These are phyloP conservation scores for Trichothecium sympodiale DNA, from an alignment of 2,329 filamentous ascomycete species.

Conservation along the genomic window DNA sequence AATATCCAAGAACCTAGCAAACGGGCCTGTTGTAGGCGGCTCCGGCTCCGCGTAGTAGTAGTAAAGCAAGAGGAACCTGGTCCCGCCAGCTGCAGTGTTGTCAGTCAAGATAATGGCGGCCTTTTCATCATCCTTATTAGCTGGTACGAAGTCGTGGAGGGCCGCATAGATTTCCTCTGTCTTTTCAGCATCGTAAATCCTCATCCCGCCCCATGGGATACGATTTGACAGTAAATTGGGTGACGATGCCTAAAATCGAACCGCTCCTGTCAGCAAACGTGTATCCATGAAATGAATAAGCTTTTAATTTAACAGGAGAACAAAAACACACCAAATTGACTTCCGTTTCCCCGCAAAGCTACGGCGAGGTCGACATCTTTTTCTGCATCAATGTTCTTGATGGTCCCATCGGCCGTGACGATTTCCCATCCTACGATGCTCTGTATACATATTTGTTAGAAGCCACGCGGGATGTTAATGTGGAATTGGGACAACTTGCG, in stretches of 20 bases:
- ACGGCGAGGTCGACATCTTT: conserved; percentile 12
- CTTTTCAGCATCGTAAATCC: conserved; percentile 17
- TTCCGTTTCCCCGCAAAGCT: conserved; percentile 17
- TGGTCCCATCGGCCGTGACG: conserved; percentile 12
- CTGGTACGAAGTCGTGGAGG: conserved; percentile 19
- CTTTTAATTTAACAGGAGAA: not conserved
- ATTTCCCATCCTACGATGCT: conserved; percentile 13
- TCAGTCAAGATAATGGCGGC: conserved; percentile 18
- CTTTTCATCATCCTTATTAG: conserved; percentile 14
- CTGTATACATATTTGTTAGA: conserved; percentile 2
- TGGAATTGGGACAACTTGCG: conserved; percentile 9
- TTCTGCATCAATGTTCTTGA: conserved; percentile 14
- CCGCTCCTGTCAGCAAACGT: not conserved
- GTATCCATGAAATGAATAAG: not conserved
- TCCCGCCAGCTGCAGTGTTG: conserved; percentile 8
- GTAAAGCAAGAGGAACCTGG: conserved; percentile 16
- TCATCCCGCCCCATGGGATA: conserved; percentile 24
- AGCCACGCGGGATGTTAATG: not conserved
- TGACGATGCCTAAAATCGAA: conserved; percentile 19
- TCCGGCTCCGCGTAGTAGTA: conserved; percentile 21
- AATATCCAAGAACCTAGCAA: conserved; percentile 21
- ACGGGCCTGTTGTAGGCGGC: conserved; percentile 15
- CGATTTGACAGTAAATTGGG: conserved; percentile 18
- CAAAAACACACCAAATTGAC: conserved; percentile 16
- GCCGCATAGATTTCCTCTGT: conserved; percentile 17